phyloP scores from a whole-genome alignment of 2,329 filamentous ascomycete genomes.

The Cercospora canescens region DNA sequence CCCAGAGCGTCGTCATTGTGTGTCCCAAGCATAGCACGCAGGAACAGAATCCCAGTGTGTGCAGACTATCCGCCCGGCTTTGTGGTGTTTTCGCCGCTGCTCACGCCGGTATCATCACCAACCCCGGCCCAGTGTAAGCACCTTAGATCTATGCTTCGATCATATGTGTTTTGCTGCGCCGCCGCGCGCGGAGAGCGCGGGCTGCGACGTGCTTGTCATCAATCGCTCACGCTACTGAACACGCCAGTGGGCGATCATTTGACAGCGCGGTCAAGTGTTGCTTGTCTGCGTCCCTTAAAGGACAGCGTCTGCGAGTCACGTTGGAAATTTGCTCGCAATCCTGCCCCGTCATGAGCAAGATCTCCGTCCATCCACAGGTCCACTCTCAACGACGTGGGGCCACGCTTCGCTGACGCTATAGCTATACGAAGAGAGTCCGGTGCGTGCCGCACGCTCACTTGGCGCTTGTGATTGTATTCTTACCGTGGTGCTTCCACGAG shows the following conservation, averaged over 20 bases:
- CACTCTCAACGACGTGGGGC: neutral
- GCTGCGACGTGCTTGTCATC: neutral
- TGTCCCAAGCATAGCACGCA: neutral
- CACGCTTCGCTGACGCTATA: neutral
- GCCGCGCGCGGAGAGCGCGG: neutral
- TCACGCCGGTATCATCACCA: neutral
- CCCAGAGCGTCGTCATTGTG: neutral
- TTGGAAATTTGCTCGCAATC: neutral
- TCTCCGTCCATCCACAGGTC: neutral
- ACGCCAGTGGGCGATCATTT: neutral
- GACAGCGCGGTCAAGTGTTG: neutral
- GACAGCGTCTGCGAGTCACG: neutral
- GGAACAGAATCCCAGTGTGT: neutral
- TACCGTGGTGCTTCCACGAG: neutral
- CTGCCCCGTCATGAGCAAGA: neutral
- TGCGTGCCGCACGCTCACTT: neutral
- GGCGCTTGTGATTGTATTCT: neutral
- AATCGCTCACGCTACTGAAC: neutral
- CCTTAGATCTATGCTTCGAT: conserved; percentile 1
- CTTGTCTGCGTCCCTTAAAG: neutral
- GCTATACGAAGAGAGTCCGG: neutral
- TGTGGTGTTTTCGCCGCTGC: neutral
- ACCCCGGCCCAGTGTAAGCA: neutral
- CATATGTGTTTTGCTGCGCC: neutral
- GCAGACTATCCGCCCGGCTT: neutral